phyloP scores from a whole-genome alignment of 768 basidiomycete species.

The Hygrophorus russula region DNA sequence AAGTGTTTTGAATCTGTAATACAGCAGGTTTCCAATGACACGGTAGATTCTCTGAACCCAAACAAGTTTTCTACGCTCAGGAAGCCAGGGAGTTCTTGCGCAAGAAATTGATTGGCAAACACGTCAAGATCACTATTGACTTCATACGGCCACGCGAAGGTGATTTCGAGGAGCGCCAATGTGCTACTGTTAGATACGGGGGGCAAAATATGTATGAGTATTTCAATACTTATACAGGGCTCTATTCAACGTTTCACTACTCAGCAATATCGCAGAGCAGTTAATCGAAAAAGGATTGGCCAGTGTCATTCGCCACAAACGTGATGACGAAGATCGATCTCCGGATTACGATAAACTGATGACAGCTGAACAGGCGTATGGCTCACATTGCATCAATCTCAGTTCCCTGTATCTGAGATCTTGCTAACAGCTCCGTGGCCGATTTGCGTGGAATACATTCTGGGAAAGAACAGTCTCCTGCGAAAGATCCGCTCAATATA shows the following conservation, averaged over 20 bases:
- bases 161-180: constrained; percentile 89
- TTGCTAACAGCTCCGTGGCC: constrained; percentile 48
- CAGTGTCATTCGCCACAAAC: constrained; percentile 80
- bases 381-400: background rate
- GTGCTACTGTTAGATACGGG: constrained; percentile 80
- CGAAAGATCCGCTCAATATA: constrained; percentile 78
- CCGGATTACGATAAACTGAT: constrained; percentile 93
- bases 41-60: constrained; percentile 68
- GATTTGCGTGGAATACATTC: constrained; percentile 85
- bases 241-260: constrained; percentile 1
- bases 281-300: constrained; percentile 90
- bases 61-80: constrained; percentile 77
- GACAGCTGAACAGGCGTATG: constrained; percentile 86
- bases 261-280: constrained; percentile 88
- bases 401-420: constrained; percentile 6
- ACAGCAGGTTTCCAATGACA: background rate
- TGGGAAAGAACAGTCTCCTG: constrained; percentile 74
- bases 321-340: constrained; percentile 95
- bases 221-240: background rate
- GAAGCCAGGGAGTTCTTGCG: constrained; percentile 92
- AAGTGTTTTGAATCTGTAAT: constrained; percentile 7
- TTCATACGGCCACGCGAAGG: constrained; percentile 88
- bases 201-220: constrained; percentile 59
- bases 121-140: constrained; percentile 74
- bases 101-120: constrained; percentile 86